Base-by-base conservation (phyloP, 176 grass and related monocot genomes). In the Hyparrhenia diplandra region DNA sequence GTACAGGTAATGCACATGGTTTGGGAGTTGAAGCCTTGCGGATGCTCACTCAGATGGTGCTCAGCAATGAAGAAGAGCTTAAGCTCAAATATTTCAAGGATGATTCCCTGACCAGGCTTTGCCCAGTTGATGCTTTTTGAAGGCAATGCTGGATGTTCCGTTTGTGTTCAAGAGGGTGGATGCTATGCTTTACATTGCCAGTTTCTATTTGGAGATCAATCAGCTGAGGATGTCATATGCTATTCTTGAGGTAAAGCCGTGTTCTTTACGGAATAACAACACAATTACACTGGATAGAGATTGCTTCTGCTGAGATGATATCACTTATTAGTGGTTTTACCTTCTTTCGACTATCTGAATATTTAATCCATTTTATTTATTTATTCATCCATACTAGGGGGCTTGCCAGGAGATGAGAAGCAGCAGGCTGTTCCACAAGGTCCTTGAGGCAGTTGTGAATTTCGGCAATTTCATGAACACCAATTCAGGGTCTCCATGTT, bases 121-220 rank as follows among this genome's bases (percentile, higher is more conserved):
- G 92, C 39, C 61, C 84, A 0, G 62, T 93, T 20, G 95, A 98
- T 83, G 69, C 60, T 23, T 98, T 84, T 42, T 98, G 7, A 98
- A 91, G 76, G 82, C 71, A 45, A 73, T 95, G 37, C 80, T 92
- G 35, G 81, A 91, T n/a, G 78, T 95, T 34, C 92, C 95, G 0
- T 95, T 98, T 70, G 95, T 78, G 5, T 95, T 95, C 77, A 93
- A 91, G 80, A 78, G 90, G 40, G 86, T 95, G 36, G 95, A 98
- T 83, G 88, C 90, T 17, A 94, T 95, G 92, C 86, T 93, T 74
- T 98, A 94, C 68, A 65, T 92, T 68, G 86, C 92, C 35, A 93
- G 64, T 49, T 98, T 93, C n/a, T 94, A 95, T 79, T 82, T 87
- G 57, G 92, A 95, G 85, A 78, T 98, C 73, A 93, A 79, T 45